A percentile compares a stretch with the other conserved stretches of the same genome.
These are phyloP conservation scores for Rossbeevera mucosa DNA, from an alignment of 768 basidiomycete species.

Conservation along the genomic window DNA sequence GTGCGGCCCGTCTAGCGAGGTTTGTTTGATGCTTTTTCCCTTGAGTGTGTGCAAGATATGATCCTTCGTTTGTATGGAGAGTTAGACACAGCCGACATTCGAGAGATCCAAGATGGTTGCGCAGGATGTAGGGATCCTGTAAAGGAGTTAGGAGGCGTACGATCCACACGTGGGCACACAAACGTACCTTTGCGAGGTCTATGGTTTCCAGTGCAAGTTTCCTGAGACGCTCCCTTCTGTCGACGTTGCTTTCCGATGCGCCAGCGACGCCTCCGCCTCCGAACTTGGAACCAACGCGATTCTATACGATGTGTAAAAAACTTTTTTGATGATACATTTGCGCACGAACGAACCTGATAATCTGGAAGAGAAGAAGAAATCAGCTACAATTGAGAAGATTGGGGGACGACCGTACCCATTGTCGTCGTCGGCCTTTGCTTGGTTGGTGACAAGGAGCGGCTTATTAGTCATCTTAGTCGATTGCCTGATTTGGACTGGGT, in stretches of 20 bases:
- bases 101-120: constrained; percentile 96
- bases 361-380: constrained; percentile 38
- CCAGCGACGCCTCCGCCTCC: constrained; percentile 96
- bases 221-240: constrained; percentile 87
- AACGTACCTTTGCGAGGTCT: constrained; percentile 86
- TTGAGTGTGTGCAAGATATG: constrained; percentile 97
- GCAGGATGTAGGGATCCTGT: constrained; percentile 96
- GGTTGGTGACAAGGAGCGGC: constrained; percentile 4
- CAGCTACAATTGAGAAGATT: neutral
- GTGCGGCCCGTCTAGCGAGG: constrained; percentile 93
- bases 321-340: too few relatives aligned
- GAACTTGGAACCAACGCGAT: constrained; percentile 93
- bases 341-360: constrained; percentile 53
- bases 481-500: constrained; percentile 13
- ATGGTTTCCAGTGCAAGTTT: constrained; percentile 97
- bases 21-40: constrained; percentile 99
- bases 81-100: constrained; percentile 98
- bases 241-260: constrained; percentile 91
- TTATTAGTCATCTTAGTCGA: neutral
- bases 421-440: neutral
- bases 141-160: constrained; percentile 10
- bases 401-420: constrained; percentile 30
- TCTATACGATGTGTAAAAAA: constrained; percentile 42
- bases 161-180: neutral
- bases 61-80: constrained; percentile 98